Conservation (phyloP, 164 flowering plant genomes). For the Chimonanthus salicifolius region DNA sequence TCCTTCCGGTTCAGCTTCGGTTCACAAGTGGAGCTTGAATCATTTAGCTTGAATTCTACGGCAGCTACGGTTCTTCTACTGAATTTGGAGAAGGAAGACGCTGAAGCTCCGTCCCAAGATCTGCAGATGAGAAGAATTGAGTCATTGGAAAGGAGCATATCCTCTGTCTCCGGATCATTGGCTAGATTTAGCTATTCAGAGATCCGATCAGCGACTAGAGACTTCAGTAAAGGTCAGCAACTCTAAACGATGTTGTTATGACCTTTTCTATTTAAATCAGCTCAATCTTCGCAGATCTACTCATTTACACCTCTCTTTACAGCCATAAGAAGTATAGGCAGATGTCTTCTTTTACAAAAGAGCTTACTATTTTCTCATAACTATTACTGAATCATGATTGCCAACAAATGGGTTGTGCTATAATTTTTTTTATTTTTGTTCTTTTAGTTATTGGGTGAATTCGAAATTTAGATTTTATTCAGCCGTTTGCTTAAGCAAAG, state of each 20-base stretch:
- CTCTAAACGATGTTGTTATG: too few species aligned
- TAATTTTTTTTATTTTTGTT: background rate
- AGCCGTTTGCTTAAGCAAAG: too few species aligned
- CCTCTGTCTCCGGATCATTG: constrained; percentile 60
- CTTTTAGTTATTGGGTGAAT: background rate
- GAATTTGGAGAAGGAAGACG: constrained; percentile 51
- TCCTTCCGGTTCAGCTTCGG: constrained; percentile 90
- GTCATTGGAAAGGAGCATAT: constrained; percentile 73
- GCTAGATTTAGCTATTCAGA: constrained; percentile 62
- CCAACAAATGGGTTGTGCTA: too few species aligned
- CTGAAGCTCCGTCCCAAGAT: constrained; percentile 24
- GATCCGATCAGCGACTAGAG: constrained; percentile 57
- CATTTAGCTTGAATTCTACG: constrained; percentile 33
- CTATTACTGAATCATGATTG: too few species aligned
- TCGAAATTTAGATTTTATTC: too few species aligned
- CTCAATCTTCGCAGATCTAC: too few species aligned
- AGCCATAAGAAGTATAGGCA: too few species aligned
- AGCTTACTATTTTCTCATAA: too few species aligned
- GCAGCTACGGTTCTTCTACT: constrained; percentile 82
- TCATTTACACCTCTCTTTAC: too few species aligned
- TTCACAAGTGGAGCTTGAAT: constrained; percentile 74
- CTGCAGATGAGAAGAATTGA: constrained; percentile 58
- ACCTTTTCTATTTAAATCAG: too few species aligned
- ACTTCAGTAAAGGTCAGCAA: constrained; percentile 63
- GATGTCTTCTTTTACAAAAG: too few species aligned